These are phyloP conservation scores for Cystobasidium ongulense DNA, from an alignment of 768 basidiomycete genomes.

Conservation along the genomic window DNA sequence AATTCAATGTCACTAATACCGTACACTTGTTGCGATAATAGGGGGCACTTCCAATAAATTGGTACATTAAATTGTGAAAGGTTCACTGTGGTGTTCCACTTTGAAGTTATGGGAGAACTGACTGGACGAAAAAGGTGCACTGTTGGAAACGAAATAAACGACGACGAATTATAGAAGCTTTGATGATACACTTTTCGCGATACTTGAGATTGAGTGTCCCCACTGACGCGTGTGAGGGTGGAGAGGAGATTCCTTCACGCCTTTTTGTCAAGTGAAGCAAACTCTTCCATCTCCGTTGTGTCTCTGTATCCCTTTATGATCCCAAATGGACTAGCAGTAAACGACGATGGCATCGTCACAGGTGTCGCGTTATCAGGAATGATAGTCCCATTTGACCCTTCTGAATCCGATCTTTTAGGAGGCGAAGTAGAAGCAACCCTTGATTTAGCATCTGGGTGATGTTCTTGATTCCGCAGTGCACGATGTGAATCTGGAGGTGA, in stretches of 20 bases:
- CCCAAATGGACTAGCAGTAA: neutral
- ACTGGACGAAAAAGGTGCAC: too few species aligned
- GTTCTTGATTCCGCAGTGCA: neutral
- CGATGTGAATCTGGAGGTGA: neutral
- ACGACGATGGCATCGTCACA: neutral
- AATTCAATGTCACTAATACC: too few species aligned
- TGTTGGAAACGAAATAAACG: too few species aligned
- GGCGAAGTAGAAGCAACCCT: neutral
- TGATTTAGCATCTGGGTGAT: neutral
- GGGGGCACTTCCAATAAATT: too few species aligned
- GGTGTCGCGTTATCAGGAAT: neutral
- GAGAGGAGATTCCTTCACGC: neutral
- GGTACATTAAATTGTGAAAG: too few species aligned
- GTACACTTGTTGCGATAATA: too few species aligned
- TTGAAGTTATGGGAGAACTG: too few species aligned
- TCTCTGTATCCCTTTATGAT: slow-evolving; percentile 22
- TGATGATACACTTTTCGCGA: too few species aligned
- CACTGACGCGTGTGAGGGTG: neutral
- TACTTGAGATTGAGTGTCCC: too few species aligned
- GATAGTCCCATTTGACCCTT: neutral
- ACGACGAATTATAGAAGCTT: too few species aligned
- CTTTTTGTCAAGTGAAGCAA: slow-evolving; percentile 3
- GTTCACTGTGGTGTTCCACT: too few species aligned
- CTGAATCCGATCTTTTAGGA: neutral
- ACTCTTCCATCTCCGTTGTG: slow-evolving; percentile 8